These are phyloP conservation scores for Euryodendron excelsum DNA, from an alignment of 148 eudicot species.

Conservation along the genomic window DNA sequence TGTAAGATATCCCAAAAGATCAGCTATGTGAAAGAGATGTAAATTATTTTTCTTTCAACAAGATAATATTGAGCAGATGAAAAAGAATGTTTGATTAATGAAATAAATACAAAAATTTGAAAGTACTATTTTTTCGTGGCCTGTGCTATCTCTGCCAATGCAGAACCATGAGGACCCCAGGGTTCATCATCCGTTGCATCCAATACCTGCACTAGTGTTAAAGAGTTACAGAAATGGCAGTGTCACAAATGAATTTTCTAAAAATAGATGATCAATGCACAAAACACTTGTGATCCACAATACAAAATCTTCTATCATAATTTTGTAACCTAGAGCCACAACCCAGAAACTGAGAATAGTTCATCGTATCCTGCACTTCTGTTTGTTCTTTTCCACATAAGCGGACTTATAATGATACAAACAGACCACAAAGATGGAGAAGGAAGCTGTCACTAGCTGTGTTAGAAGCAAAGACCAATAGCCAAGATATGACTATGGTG, in stretches of 20 bases:
- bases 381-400: background rate
- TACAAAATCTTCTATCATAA: background rate
- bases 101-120: conserved; percentile 13
- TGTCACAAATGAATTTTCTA: background rate
- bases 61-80: conserved; percentile 4
- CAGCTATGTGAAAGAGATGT: background rate
- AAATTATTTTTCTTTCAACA: background rate
- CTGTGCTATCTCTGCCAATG: conserved; percentile 83
- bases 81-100: conserved; percentile 7
- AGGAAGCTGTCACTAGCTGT: background rate
- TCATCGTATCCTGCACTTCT: background rate
- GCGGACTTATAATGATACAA: background rate
- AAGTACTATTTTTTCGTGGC: conserved; percentile 85
- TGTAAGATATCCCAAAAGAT: conserved; percentile 34
- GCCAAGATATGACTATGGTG: background rate
- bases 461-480: background rate
- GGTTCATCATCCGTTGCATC: conserved; percentile 98
- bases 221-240: background rate
- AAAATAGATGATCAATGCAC: background rate
- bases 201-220: conserved; percentile 49
- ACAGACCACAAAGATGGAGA: background rate
- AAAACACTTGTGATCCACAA: too few species aligned
- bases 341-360: background rate
- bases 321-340: background rate
- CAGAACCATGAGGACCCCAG: conserved; percentile 99